Percentiles rank a stretch among this genome's conserved stretches.
Evolutionary conservation across 1,284 basidiomycete species (phyloP).

Genomic region (Apiotrichum mycotoxinovorans): DNA sequence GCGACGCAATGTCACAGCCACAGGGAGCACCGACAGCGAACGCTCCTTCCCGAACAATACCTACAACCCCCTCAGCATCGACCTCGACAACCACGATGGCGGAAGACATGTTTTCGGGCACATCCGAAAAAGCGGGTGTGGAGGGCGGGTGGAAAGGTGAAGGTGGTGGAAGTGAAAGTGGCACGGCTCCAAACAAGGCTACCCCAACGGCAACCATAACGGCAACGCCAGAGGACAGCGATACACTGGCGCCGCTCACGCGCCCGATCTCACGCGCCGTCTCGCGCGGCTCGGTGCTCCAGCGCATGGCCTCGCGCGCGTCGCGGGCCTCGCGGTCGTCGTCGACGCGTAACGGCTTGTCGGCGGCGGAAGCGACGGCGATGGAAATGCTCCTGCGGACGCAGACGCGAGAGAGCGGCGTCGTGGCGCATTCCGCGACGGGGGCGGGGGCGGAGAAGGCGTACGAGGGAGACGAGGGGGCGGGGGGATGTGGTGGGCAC

Average conservation of each 20-base stretch:
- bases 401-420: constrained; percentile 5
- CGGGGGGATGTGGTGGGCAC: background rate
- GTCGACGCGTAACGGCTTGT: background rate
- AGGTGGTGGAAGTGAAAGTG: too few relatives aligned
- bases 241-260: background rate
- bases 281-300: background rate
- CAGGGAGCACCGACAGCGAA: background rate
- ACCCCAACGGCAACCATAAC: too few relatives aligned
- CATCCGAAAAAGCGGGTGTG: too few relatives aligned
- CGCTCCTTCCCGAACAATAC: too few relatives aligned
- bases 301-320: background rate
- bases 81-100: too few relatives aligned
- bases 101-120: too few relatives aligned
- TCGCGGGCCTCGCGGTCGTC: background rate
- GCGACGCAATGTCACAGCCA: background rate
- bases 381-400: constrained; percentile 11
- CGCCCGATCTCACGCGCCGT: background rate
- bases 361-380: constrained; percentile 1
- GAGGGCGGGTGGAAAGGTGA: too few relatives aligned
- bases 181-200: too few relatives aligned
- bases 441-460: background rate
- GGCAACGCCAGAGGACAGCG: background rate
- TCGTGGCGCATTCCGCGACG: background rate
- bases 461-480: background rate
- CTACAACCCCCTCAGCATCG: too few relatives aligned